A percentile compares a stretch with the other conserved stretches of the same genome.
phyloP scores from a whole-genome alignment of 805 yeast genomes.

The Candida easanensis region DNA sequence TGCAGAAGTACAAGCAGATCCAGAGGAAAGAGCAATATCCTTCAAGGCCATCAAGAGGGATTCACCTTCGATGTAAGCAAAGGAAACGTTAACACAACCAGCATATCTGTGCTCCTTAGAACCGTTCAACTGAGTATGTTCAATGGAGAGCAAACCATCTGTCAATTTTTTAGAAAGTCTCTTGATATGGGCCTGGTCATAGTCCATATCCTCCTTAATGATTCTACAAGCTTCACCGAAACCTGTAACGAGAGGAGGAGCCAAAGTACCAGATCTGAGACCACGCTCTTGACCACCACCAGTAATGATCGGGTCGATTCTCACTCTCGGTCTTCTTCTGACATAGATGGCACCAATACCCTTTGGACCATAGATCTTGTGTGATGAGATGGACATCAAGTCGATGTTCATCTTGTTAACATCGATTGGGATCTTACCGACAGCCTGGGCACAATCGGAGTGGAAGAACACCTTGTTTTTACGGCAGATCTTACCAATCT shows the following conservation, averaged over 20 bases:
- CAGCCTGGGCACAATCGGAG: constrained; percentile 97
- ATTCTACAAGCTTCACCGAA: constrained; percentile 97
- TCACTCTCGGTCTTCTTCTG: constrained; percentile 97
- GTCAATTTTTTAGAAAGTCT: constrained; percentile 71
- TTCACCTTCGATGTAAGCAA: constrained; percentile 98
- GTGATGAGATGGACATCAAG: constrained; percentile 89
- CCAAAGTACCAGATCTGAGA: constrained; percentile 91
- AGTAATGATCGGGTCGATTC: constrained; percentile 89
- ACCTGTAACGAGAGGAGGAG: constrained; percentile 95
- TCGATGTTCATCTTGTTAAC: constrained; percentile 94
- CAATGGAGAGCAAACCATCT: constrained; percentile 71
- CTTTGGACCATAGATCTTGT: constrained; percentile 96
- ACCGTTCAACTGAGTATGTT: constrained; percentile 89
- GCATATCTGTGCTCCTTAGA: constrained; percentile 71
- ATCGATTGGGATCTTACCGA: constrained; percentile 89
- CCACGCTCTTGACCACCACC: constrained; percentile 99
- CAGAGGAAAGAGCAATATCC: constrained; percentile 93
- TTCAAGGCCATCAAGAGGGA: constrained; percentile 95
- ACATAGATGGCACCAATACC: constrained; percentile 95
- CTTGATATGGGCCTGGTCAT: constrained; percentile 69
- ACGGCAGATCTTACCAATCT: constrained; percentile 86
- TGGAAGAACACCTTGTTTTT: constrained; percentile 91
- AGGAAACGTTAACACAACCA: constrained; percentile 95
- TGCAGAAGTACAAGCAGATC: constrained; percentile 98
- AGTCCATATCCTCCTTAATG: constrained; percentile 67